Conservation (phyloP, 768 basidiomycete genomes). For the Tylopilus plumbeoviolaceoides region DNA sequence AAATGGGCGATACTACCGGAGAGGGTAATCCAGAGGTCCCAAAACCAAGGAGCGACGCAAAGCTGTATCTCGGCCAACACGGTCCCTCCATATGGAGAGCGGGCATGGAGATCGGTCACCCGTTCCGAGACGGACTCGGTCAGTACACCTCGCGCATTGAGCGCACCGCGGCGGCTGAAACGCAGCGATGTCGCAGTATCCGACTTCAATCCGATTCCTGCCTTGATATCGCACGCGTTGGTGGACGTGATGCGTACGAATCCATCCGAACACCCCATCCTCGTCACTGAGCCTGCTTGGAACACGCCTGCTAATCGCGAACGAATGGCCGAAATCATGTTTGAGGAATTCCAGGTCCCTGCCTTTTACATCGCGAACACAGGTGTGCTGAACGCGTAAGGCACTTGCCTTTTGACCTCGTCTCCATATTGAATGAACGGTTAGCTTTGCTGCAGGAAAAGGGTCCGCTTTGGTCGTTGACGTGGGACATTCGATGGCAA, state of each 20-base stretch:
- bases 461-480: constrained; percentile 97
- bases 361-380: constrained; percentile 97
- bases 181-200: constrained; percentile 42
- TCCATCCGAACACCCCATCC: constrained; percentile 82
- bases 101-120: constrained; percentile 84
- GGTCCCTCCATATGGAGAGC: constrained; percentile 88
- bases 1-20: constrained; percentile 39
- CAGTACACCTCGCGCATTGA: constrained; percentile 26
- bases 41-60: constrained; percentile 44
- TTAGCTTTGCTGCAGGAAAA: constrained; percentile 92
- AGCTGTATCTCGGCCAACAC: constrained; percentile 80
- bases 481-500: constrained; percentile 83
- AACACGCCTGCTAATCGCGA: constrained; percentile 91
- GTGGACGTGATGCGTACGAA: constrained; percentile 72
- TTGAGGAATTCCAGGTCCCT: constrained; percentile 91
- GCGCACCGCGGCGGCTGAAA: neutral
- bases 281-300: constrained; percentile 96
- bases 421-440: constrained; percentile 9
- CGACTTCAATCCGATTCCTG: constrained; percentile 72
- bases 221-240: constrained; percentile 71
- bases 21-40: constrained; percentile 29
- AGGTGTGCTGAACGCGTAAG: constrained; percentile 87
- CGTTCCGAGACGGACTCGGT: constrained; percentile 84
- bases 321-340: constrained; percentile 95
- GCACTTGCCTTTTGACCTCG: constrained; percentile 21